Base-by-base conservation (phyloP, 2,329 filamentous ascomycete genomes). In the Fusarium chuoi region DNA sequence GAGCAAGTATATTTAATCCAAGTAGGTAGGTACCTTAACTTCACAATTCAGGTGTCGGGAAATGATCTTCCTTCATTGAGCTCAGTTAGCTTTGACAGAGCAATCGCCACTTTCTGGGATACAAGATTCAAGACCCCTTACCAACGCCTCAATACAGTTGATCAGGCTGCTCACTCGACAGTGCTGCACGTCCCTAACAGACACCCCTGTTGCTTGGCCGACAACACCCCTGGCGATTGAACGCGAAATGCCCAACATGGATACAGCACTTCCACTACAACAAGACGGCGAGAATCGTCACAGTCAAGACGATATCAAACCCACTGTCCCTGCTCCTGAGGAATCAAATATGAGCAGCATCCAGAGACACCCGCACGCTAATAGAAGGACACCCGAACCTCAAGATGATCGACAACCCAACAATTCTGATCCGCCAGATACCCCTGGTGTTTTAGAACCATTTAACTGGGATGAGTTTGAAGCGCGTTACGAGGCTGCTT, bases 381-480 rank as follows among this genome's bases (percentile, higher is more conserved):
- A 77, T 30, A 74, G 75, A 41, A 81, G 75, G 67, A 85, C 82
- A 35, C 84, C 84, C 22, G 84, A 86, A 71, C 83, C 82, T 56
- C 80, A 82, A 63, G 68, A 76, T 38, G 79, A 79, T 38, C 73
- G 80, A 62, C 80, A 82, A 60, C 75, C 77, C 46, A 76, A 78
- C 60, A 81, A 79, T 58, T 71, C 73, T 58, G 76, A 78, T 52
- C 83, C 85, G 17, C 86, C 87, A n/a, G 84, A 84, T 76, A 88
- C 88, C 4, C 86, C 88, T 0, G 86, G 86, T 24, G 82, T 84
- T 59, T 83, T 94, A 68, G 82, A 84, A 61, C 83, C 78, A 0
- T 94, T 93, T 78, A 90, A 95, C 82, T 98, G 95, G 95, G 85
- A 91, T 6, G 88, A 92, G n/a, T 91, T 98, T 38, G 88, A 95